Evolutionary conservation across 208 protist species (phyloP).

Genomic region (Naegleria lovaniensis): DNA sequence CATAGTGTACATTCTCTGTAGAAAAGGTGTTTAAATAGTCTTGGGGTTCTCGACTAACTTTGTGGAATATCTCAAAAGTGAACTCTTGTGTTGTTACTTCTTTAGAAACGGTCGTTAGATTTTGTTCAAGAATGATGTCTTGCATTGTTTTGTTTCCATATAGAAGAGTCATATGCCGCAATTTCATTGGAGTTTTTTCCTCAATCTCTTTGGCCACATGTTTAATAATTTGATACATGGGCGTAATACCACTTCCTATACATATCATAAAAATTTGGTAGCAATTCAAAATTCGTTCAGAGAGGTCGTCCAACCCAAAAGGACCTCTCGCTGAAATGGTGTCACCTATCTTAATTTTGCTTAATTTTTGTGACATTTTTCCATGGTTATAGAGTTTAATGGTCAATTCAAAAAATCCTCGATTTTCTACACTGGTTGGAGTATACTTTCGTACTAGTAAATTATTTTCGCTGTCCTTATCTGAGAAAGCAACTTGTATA

Average conservation of each 20-base stretch:
- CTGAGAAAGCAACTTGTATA: background rate
- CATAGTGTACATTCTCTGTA: background rate
- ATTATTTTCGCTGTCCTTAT: background rate
- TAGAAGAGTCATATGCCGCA: background rate
- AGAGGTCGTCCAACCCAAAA: background rate
- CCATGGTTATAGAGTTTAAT: constrained; percentile 64
- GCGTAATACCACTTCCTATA: constrained; percentile 69
- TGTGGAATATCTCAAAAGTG: background rate
- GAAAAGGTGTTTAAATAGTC: background rate
- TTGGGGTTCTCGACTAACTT: background rate
- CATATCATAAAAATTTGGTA: background rate
- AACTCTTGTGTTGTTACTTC: background rate
- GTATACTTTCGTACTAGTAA: constrained; percentile 18
- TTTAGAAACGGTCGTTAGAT: background rate
- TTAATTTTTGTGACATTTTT: constrained; percentile 70
- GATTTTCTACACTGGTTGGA: background rate
- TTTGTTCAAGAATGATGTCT: background rate
- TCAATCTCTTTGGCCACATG: background rate
- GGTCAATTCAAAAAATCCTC: constrained; percentile 12
- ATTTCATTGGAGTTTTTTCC: background rate
- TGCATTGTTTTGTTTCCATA: background rate
- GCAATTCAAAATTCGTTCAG: too few relatives aligned
- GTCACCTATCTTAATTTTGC: constrained; percentile 69
- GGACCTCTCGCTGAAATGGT: constrained; percentile 10
- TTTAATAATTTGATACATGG: constrained; percentile 79